These are phyloP conservation scores for Lantana camara DNA, from an alignment of 257 asterid species.

Conservation along the genomic window DNA sequence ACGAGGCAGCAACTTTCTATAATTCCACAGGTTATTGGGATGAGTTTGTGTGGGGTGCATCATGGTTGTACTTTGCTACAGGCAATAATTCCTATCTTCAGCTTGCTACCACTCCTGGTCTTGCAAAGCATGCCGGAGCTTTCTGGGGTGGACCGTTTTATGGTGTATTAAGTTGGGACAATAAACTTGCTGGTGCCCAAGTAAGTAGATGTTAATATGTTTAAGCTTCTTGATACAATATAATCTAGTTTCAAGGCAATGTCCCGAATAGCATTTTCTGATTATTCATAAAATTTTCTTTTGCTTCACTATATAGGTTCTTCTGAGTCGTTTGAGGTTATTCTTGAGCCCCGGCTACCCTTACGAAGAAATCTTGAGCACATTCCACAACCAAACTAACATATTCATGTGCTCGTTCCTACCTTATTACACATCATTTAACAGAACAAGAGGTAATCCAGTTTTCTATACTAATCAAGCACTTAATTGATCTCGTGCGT, in stretches of 20 bases:
- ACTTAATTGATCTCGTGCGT: not conserved
- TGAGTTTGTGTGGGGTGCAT: slow-evolving; percentile 90
- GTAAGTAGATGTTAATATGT: slow-evolving; percentile 40
- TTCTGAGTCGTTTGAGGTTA: slow-evolving; percentile 82
- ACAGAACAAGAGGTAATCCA: slow-evolving; percentile 74
- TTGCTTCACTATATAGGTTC: slow-evolving; percentile 52
- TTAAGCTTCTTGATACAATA: not conserved
- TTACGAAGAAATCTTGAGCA: slow-evolving; percentile 80
- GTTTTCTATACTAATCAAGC: slow-evolving; percentile 11
- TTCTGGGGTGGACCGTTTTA: slow-evolving; percentile 91
- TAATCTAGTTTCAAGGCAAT: not conserved
- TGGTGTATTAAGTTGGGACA: slow-evolving; percentile 96
- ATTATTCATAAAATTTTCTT: slow-evolving; percentile 22
- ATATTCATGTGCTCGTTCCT: slow-evolving; percentile 91
- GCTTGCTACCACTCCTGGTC: slow-evolving; percentile 78
- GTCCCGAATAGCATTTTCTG: not conserved
- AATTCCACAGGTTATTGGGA: slow-evolving; percentile 85
- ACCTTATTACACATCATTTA: slow-evolving; percentile 79
- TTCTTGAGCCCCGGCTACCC: slow-evolving; percentile 98
- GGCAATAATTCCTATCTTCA: slow-evolving; percentile 83
- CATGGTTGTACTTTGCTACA: slow-evolving; percentile 96
- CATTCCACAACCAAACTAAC: slow-evolving; percentile 93
- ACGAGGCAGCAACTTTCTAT: slow-evolving; percentile 70
- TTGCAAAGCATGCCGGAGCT: slow-evolving; percentile 93
- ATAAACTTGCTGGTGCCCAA: slow-evolving; percentile 93